Conservation (phyloP, 2,329 filamentous ascomycete species). For the Macrophomina phaseolina region DNA sequence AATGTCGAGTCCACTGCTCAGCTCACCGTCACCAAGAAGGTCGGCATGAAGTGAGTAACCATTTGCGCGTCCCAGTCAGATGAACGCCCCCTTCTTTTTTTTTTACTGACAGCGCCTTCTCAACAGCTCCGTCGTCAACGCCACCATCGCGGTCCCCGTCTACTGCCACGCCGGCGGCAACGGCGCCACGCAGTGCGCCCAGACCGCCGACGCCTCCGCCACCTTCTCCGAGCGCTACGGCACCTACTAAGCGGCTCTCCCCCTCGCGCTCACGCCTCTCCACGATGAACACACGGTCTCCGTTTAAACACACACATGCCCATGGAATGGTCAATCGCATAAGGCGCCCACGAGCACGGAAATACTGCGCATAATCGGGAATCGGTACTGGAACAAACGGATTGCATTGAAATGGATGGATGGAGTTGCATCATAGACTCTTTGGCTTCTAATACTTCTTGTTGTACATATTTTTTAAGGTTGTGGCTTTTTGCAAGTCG, state of each 20-base stretch:
- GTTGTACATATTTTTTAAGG: no score
- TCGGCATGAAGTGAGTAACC: conserved; percentile 15
- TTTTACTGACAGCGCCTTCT: no score
- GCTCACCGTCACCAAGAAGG: conserved; percentile 15
- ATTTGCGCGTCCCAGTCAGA: no score
- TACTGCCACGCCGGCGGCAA: conserved; percentile 24
- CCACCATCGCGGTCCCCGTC: background rate
- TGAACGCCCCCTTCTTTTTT: no score
- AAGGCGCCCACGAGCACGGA: no score
- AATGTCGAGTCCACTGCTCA: background rate
- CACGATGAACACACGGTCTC: no score
- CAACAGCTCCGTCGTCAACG: conserved; percentile 7
- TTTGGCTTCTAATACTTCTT: no score
- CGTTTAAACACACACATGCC: background rate
- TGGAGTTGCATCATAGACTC: background rate
- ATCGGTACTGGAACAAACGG: background rate
- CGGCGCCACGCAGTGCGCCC: conserved; percentile 12
- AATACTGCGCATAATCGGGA: background rate
- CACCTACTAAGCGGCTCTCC: background rate
- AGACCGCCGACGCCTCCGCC: conserved; percentile 1
- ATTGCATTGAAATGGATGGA: background rate
- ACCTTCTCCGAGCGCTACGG: background rate
- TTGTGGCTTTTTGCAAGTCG: no score
- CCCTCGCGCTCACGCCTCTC: no score
- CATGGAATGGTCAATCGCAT: no score